Conservation (phyloP, 2,329 filamentous ascomycete genomes). For the Monosporascus sp. region DNA sequence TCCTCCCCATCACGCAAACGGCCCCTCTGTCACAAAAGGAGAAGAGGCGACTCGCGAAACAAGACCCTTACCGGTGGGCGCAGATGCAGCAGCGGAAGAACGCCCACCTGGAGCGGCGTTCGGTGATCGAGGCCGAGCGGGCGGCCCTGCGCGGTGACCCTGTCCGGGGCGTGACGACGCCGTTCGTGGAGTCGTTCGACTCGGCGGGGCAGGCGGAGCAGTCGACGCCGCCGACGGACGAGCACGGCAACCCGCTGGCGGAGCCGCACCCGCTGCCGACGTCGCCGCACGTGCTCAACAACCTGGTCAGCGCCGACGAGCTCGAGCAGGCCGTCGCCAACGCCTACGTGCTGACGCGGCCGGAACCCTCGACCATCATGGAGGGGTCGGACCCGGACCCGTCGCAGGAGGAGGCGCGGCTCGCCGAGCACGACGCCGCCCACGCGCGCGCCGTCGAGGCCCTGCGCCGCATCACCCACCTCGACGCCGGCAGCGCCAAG, state of each 20-base stretch:
- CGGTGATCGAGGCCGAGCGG: conserved; percentile 61
- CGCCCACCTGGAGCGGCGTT: conserved; percentile 72
- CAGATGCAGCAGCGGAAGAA: conserved; percentile 80
- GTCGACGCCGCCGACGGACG: conserved; percentile 33
- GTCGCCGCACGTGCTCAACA: conserved; percentile 60
- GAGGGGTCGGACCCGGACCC: conserved; percentile 31
- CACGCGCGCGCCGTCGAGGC: conserved; percentile 70
- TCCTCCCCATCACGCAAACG: conserved; percentile 56
- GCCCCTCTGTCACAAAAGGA: conserved; percentile 59
- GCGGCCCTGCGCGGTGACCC: conserved; percentile 67
- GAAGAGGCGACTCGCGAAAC: conserved; percentile 60
- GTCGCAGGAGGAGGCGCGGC: conserved; percentile 27
- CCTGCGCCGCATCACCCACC: conserved; percentile 69
- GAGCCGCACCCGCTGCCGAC: conserved; percentile 40
- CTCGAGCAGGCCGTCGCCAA: conserved; percentile 60
- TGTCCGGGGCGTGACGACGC: conserved; percentile 70
- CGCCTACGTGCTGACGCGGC: conserved; percentile 64
- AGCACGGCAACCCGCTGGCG: conserved; percentile 35
- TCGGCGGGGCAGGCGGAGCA: conserved; percentile 47
- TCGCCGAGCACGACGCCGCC: conserved; percentile 42
- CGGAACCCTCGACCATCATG: conserved; percentile 33
- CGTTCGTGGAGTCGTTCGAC: conserved; percentile 80
- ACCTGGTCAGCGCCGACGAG: conserved; percentile 65
- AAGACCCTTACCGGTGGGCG: conserved; percentile 77
- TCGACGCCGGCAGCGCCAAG: conserved; percentile 72